Base-by-base conservation (phyloP, 176 grass and related monocot species). In the Dactylis glomerata region DNA sequence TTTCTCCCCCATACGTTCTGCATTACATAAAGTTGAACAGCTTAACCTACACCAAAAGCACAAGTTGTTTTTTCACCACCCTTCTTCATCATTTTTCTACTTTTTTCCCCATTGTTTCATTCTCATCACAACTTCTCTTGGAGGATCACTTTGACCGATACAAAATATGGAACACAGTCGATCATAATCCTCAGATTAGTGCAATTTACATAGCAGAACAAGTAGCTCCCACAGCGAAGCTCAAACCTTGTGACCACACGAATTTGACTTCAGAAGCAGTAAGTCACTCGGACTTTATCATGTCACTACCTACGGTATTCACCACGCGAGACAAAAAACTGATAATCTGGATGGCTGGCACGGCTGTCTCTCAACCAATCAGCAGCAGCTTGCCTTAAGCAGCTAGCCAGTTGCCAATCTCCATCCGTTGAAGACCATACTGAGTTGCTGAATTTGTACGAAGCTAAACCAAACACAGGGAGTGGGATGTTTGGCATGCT, bases 371-470 rank as follows among this genome's bases (percentile, higher is more conserved):
- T 79, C 45, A 88, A 56, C 83, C 90, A 88, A 36, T 92, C 56
- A 1, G 83, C 73, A 68, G 90, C 86, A 75, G 86, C 66, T 80
- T 92, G 90, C 56, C 66, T 73, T 49, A 92, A 68, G 64, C 24
- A 42, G 49, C 27, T 45, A 32, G 73, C 67, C 46, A 88, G 86
- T 78, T 92, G 83, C 73, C 44, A 57, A 36, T 92, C 90, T 78
- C 77, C 86, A 66, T 73, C 82, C 27, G 62, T 82, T 5, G 82
- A 74, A 67, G 83, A 82, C 86, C 82, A 92, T 33, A 92, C 63
- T 22, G 83, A 74, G 9, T 79, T 88, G 32, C 81, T 88, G 37
- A 88, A 92, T 79, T 92, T 92, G 78, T 92, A 92, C 34, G 83
- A 88, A 65, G 83, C 86, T 56, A 92, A 69, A 68, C 86, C 86